Base-by-base conservation (phyloP, 2,329 filamentous ascomycete species). In the Rhexocercosporidium sp. region DNA sequence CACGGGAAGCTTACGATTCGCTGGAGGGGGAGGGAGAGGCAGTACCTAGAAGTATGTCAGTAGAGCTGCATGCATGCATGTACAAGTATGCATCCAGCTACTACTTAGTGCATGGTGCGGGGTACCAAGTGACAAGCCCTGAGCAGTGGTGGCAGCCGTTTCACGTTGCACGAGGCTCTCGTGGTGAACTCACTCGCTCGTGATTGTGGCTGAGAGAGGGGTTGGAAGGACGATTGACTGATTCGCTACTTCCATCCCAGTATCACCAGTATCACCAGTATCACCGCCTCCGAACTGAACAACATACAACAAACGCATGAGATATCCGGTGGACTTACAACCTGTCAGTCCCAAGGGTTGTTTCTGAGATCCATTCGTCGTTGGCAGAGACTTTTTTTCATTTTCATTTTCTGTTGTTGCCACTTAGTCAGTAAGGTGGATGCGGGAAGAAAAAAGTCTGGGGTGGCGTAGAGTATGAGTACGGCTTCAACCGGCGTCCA, bases 21-120 rank as follows among this genome's bases (percentile, higher is more conserved):
- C n/a, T 54, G 20, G 57, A 22, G 16, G 51, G 44, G 6, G 8
- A 18, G n/a, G 41, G n/a, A 7, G 41, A n/a, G n/a, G n/a, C n/a
- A n/a, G n/a, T n/a, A n/a, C n/a, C n/a, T n/a, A n/a, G n/a, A n/a
- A n/a, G n/a, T n/a, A n/a, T n/a, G n/a, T n/a, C n/a, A n/a, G 16
- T 14, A n/a, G 44, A 8, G n/a, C 22, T 47, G n/a, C 44, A 3
- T 56, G 29, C 31, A 27, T 27, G 47, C 22, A 5, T 27, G 4
- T 16, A 7, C 34, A 37, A 11, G 9, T 11, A 7, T 37, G 34
- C 2, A 37, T 7, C 3, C 12, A 37, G 34, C 34, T 37, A n/a
- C n/a, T n/a, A n/a, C n/a, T n/a, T n/a, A 51, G 51, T 63, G 51
- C 51, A 59, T 41, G 62, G 56, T 65, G 62, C 62, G 62, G 62